These are phyloP conservation scores for Henningerozyma blattae DNA, from an alignment of 805 yeast genomes.

Conservation along the genomic window DNA sequence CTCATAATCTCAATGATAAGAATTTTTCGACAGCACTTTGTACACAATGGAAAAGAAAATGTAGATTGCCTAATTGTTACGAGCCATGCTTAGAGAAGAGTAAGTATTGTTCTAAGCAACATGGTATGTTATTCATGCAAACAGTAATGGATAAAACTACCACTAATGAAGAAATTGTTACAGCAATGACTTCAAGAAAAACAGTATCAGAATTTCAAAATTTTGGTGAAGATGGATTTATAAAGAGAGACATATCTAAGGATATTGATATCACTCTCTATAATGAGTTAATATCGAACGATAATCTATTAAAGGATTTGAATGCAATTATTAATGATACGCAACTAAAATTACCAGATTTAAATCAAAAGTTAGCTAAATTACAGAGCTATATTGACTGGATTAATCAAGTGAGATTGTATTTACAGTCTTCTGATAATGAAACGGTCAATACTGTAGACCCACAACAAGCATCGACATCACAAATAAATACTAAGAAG, in stretches of 20 bases:
- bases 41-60: constrained; percentile 66
- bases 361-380: constrained; percentile 5
- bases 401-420: constrained; percentile 14
- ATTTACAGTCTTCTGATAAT: background rate
- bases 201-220: constrained; percentile 7
- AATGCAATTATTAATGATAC: constrained; percentile 5
- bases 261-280: constrained; percentile 9
- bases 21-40: no score
- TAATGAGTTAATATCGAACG: constrained; percentile 9
- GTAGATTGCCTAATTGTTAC: constrained; percentile 48
- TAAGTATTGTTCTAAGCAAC: constrained; percentile 66
- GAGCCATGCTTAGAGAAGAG: constrained; percentile 27
- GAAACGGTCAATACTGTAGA: no score
- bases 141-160: constrained; percentile 3
- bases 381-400: constrained; percentile 23
- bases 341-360: constrained; percentile 6
- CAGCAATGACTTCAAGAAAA: constrained; percentile 6
- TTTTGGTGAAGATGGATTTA: constrained; percentile 13
- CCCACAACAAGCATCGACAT: background rate
- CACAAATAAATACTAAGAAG: constrained; percentile 1
- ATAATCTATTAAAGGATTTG: constrained; percentile 10
- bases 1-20: constrained; percentile 1
- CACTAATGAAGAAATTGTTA: constrained; percentile 2
- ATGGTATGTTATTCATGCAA: constrained; percentile 35
- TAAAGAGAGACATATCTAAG: constrained; percentile 7